Base-by-base conservation (phyloP, 2,329 filamentous ascomycete genomes). In the Trichoderma asperellum region DNA sequence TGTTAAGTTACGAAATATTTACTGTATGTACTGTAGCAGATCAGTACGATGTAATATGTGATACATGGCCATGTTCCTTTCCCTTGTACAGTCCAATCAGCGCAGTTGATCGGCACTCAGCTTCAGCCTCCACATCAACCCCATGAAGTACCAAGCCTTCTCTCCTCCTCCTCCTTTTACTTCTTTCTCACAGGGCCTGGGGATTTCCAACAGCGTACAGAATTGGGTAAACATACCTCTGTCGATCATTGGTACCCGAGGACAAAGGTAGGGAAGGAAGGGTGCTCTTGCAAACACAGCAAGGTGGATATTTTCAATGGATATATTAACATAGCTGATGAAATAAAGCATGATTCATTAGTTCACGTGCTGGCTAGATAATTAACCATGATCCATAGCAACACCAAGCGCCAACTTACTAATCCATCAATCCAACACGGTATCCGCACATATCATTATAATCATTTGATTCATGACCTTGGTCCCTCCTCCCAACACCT, bases 331-430 rank as follows among this genome's bases (percentile, higher is more conserved):
- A 43, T 1, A 32, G 52, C 40, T 37, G 47, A 49, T 37, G 49
- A 37, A 58, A 49, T 37, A 66, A 52, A 32, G 40, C 55, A 66
- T 49, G 55, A 66, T 58, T 59, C 55, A 66, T 66, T 49, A 37
- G 32, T 37, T 58, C 24, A 49, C n/a, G 55, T 47, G 40, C 55
- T 58, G 55, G 40, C 63, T 66, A 59, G 63, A 66, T 8, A 66
- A 66, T 66, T 66, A 66, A 66, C 63, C 55, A 59, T 35, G 40
- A 58, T 66, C 63, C 63, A 49, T 57, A 40, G 52, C 63, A 66
- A 66, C 63, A 66, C 63, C 63, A 52, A 40, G 40, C 63, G 63
- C 63, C 63, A 43, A 52, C 55, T 58, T 58, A 66, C 63, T 37
- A 4, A 24, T 37, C 63, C 63, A 34, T 52, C 63, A 47, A 66